Evolutionary conservation across 2,329 filamentous ascomycete species (phyloP), one percentile per base, ranked within the genome.

Genomic region (Domatiomyces catenatus): DNA sequence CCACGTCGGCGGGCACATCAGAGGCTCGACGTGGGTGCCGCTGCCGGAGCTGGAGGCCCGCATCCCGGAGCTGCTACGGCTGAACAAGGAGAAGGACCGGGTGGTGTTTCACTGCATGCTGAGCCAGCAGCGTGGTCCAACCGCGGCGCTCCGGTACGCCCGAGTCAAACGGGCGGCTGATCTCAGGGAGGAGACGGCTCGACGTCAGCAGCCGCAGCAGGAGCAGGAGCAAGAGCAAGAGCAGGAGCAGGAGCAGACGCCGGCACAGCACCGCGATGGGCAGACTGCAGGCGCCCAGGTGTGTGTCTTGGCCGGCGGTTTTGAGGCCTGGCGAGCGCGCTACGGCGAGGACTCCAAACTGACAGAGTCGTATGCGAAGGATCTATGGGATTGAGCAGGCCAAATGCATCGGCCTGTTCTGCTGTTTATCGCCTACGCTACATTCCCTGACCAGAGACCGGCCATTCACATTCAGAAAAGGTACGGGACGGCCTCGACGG

Each of bases 31-130:
- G 48, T 86, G 94, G 73, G 75, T 86, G 10, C 88, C 92, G 0
- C 84, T 78, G 48, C 69, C 69, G 45, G 77, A 79, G 17, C 76
- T 96, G 47, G 86, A 94, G 60, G 77, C 78, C 63, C 79, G 76
- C 58, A 79, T 92, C 66, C 84, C 89, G 0, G 86, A 88, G 56
- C 78, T 98, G n/a, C 74, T 94, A 10, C 80, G 86, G 51, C 80
- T 76, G 44, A 76, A 95, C 46, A 72, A 79, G 57, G 80, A 83
- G 62, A 88, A 87, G 66, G 79, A 92, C 50, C 83, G 76, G 8
- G 87, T 98, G 12, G 79, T 98, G 1, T 98, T 98, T 66, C 92
- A 98, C 70, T 98, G 92, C 68, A 84, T 86, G 17, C 72, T 96
- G 50, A 90, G 84, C 58, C 92, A 96, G 71, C 84, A 94, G 69